Percentiles rank a stretch among this genome's conserved stretches.
Conservation (phyloP, 192 early-diverging fungal genomes). For the Coemansia sp. region DNA sequence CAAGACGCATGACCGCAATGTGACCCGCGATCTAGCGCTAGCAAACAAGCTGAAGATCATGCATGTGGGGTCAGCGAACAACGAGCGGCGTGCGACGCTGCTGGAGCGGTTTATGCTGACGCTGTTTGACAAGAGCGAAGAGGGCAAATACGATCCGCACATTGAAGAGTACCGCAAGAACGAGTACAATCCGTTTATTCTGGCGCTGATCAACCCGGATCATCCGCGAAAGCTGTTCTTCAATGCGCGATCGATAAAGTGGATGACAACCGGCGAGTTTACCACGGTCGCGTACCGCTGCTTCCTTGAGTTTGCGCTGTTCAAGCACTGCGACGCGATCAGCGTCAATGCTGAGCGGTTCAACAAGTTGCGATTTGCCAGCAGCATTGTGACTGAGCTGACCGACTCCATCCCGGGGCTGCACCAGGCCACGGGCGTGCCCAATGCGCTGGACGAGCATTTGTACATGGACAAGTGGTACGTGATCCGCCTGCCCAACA, state of each 20-base stretch:
- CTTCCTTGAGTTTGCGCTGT: constrained; percentile 51
- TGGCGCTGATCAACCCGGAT: constrained; percentile 38
- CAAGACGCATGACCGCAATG: constrained; percentile 40
- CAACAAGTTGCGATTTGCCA: constrained; percentile 47
- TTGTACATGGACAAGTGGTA: constrained; percentile 52
- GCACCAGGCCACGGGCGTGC: constrained; percentile 27
- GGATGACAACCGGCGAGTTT: constrained; percentile 52
- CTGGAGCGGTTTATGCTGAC: constrained; percentile 52
- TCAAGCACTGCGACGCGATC: constrained; percentile 46
- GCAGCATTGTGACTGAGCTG: constrained; percentile 41
- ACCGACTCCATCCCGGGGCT: constrained; percentile 20
- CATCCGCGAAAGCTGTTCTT: constrained; percentile 46
- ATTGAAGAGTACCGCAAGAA: constrained; percentile 42
- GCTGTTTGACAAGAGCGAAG: constrained; percentile 38
- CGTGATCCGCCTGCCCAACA: constrained; percentile 46
- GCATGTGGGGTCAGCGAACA: constrained; percentile 12
- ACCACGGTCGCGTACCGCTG: constrained; percentile 46
- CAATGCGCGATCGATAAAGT: constrained; percentile 32
- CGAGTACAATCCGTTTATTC: constrained; percentile 52
- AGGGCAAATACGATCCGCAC: constrained; percentile 41
- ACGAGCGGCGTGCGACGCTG: constrained; percentile 31
- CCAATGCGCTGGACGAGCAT: constrained; percentile 46
- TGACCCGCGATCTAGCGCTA: constrained; percentile 9
- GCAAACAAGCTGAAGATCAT: constrained; percentile 20
- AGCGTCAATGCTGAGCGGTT: constrained; percentile 45